These are phyloP conservation scores for Wallemia hederae DNA, from an alignment of 1,284 basidiomycete genomes.

Conservation along the genomic window DNA sequence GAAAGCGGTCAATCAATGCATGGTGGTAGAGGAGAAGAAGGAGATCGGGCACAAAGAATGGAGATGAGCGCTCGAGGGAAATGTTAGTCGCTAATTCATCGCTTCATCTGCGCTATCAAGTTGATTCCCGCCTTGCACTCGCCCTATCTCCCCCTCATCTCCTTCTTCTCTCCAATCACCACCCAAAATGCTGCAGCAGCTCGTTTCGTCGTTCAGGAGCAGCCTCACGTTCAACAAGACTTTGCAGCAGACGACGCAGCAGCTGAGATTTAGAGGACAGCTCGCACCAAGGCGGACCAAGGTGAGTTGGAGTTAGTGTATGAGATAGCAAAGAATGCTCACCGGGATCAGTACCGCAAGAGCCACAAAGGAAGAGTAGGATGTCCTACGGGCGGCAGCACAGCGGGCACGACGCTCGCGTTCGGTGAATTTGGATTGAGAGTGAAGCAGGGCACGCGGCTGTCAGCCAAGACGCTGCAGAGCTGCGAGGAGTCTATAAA, in stretches of 20 bases:
- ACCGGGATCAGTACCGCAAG: constrained; percentile 27
- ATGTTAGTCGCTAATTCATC: too few relatives aligned
- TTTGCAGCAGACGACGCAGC: background rate
- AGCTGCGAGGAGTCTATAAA: constrained; percentile 66
- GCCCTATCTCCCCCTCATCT: too few relatives aligned
- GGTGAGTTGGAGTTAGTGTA: constrained; percentile 3
- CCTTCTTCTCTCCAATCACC: too few relatives aligned
- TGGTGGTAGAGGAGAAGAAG: too few relatives aligned
- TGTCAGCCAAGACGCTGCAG: constrained; percentile 74
- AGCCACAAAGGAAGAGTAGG: constrained; percentile 64
- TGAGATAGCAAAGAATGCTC: background rate
- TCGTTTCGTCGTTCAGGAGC: background rate
- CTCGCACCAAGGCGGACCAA: constrained; percentile 57
- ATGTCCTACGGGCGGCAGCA: constrained; percentile 61
- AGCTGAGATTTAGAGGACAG: constrained; percentile 21
- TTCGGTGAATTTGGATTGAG: constrained; percentile 77
- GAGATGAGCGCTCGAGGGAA: too few relatives aligned
- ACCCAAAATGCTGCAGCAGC: background rate
- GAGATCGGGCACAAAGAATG: too few relatives aligned
- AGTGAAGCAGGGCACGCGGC: constrained; percentile 49
- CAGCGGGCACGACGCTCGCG: constrained; percentile 71
- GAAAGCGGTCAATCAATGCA: too few relatives aligned
- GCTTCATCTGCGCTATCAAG: too few relatives aligned
- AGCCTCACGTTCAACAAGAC: constrained; percentile 2
- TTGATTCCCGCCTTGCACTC: too few relatives aligned